phyloP scores from a whole-genome alignment of 2,329 filamentous ascomycete genomes.

The Boeremia lycopersici region DNA sequence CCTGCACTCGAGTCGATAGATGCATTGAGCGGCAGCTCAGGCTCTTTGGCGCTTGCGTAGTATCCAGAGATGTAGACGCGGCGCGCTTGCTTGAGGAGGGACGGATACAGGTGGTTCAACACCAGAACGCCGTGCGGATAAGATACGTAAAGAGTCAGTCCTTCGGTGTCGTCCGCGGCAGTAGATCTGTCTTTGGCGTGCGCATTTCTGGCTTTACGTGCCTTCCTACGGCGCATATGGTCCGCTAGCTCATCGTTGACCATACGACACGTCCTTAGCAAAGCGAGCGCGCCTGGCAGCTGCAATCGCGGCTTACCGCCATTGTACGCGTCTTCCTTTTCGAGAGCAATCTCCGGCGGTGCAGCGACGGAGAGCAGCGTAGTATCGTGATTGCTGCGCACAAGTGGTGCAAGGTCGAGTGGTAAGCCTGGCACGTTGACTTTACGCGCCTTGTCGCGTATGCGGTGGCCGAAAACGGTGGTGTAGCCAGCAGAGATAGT shows the following conservation, averaged over 20 bases:
- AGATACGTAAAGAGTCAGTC: slow-evolving; percentile 50
- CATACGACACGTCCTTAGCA: slow-evolving; percentile 41
- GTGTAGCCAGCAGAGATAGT: slow-evolving; percentile 49
- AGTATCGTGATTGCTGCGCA: slow-evolving; percentile 41
- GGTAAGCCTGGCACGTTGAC: slow-evolving; percentile 47
- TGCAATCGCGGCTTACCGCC: slow-evolving; percentile 20
- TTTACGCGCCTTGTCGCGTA: slow-evolving; percentile 32
- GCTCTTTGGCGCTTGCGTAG: slow-evolving; percentile 33
- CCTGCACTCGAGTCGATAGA: slow-evolving; percentile 16
- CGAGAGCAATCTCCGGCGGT: slow-evolving; percentile 31
- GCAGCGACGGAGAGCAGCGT: slow-evolving; percentile 39
- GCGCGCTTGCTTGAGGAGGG: slow-evolving; percentile 48
- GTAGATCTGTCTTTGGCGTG: slow-evolving; percentile 1
- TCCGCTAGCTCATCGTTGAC: slow-evolving; percentile 45
- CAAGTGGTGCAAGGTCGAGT: slow-evolving; percentile 40
- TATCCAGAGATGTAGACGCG: slow-evolving; percentile 50
- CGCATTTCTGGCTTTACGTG: slow-evolving; percentile 22
- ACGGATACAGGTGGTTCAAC: slow-evolving; percentile 47
- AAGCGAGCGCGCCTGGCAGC: slow-evolving; percentile 31
- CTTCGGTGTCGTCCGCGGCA: slow-evolving; percentile 20
- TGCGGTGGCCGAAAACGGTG: slow-evolving; percentile 35
- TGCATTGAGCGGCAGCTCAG: neutral
- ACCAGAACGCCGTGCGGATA: slow-evolving; percentile 51
- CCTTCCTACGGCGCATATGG: slow-evolving; percentile 33
- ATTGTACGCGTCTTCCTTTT: slow-evolving; percentile 12